phyloP scores from a whole-genome alignment of 2,329 filamentous ascomycete species.

The Teratosphaeria gauchensis region DNA sequence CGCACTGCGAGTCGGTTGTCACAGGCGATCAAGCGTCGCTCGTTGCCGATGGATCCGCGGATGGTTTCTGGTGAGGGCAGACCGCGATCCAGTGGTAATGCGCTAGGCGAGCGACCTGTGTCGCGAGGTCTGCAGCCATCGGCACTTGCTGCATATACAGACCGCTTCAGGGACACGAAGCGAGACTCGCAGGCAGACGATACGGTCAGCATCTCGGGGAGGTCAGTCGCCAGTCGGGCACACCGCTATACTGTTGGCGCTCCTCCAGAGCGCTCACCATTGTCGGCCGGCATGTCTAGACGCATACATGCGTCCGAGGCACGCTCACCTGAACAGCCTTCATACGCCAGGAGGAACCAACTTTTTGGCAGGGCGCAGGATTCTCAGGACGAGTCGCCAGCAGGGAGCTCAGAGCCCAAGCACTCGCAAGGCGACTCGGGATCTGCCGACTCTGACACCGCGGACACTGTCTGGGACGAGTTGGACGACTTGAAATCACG shows the following conservation, averaged over 20 bases:
- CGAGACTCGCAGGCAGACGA: conserved; percentile 9
- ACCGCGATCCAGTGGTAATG: conserved; percentile 13
- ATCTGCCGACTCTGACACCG: conserved; percentile 78
- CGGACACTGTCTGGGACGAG: conserved; percentile 94
- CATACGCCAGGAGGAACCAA: conserved; percentile 15
- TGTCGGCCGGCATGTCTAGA: conserved; percentile 11
- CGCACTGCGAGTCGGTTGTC: conserved; percentile 26
- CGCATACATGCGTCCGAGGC: conserved; percentile 19
- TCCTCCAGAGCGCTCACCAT: conserved; percentile 11
- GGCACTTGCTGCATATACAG: neutral
- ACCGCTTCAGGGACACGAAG: neutral
- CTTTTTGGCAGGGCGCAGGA: conserved; percentile 12
- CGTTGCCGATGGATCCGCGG: conserved; percentile 2
- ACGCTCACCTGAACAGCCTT: conserved; percentile 15
- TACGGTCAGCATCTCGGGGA: conserved; percentile 10
- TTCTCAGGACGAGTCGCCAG: conserved; percentile 18
- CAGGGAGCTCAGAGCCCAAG: conserved; percentile 37
- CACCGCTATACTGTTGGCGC: conserved; percentile 9
- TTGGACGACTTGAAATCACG: conserved; percentile 89
- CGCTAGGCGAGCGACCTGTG: conserved; percentile 8
- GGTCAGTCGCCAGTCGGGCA: conserved; percentile 13
- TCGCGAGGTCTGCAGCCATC: conserved; percentile 6
- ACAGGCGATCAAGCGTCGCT: conserved; percentile 37
- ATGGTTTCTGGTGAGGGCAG: conserved; percentile 7
- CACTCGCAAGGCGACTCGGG: conserved; percentile 50